Evolutionary conservation across 805 yeast species (phyloP), one percentile per base, ranked within the genome.

Genomic region (Kazachstania viticola): DNA sequence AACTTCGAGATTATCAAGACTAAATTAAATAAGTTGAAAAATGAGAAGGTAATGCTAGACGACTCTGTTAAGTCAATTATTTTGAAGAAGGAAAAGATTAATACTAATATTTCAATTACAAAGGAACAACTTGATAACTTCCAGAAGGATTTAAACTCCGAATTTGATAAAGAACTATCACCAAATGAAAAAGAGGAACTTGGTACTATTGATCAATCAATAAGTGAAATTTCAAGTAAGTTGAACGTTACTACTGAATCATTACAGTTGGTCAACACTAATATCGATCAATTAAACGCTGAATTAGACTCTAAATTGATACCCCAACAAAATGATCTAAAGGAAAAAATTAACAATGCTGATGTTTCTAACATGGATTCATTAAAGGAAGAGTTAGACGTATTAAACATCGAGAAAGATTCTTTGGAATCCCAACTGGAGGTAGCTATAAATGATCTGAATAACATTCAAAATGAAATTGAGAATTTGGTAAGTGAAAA

Each of bases 231-330:
- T 4, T 79, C 75, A 37, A 54, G 73, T 9, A 57, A 62, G 13
- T 51, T 71, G 12, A 61, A 71, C 1, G 49, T 38, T 4, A 46
- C 51, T 4, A 35, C 43, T 2, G 49, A 48, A 18, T 34, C 48
- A 3, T 35, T 52, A 8, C 44, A 44, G 17, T 45, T 37, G 9
- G 28, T 55, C 5, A 42, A 51, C 2, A 27, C 40, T 11, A 42
- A 33, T 5, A 42, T 52, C 2, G 54, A 54, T 29, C 29, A 57
- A 1, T 41, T 70, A 7, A 69, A 70, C 28, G 63, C 79, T 3
- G 84, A 76, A 38, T 49, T 82, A 25, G 53, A 60, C n/a, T 73
- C 75, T 19, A 75, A 67, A 31, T 59, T 75, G 28, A 56, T 64
- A 26, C 81, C 83, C 9, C 71, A 71, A 4, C 39, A 45, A 15